phyloP scores from a whole-genome alignment of 371 early-diverging fungal genomes.

The Apophysomyces elegans region DNA sequence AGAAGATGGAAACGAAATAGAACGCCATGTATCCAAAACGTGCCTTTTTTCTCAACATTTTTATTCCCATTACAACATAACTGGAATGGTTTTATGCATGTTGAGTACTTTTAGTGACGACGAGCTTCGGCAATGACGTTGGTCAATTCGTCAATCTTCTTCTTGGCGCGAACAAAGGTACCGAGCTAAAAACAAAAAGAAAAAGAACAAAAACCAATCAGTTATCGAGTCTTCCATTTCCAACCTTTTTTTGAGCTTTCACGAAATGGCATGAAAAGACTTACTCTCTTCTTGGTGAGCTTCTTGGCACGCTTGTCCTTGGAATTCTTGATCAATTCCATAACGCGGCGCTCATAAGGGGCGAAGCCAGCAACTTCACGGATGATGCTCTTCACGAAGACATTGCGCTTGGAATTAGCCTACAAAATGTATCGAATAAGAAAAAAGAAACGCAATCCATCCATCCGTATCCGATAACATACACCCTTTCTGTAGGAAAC shows the following conservation, averaged over 20 bases:
- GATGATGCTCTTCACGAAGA: conserved; percentile 91
- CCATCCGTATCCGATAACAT: conserved; percentile 50
- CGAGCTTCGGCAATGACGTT: conserved; percentile 95
- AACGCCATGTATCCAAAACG: too few relatives aligned
- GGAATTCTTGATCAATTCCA: conserved; percentile 99
- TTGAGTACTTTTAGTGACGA: conserved; percentile 54
- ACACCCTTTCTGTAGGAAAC: conserved; percentile 88
- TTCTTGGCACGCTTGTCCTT: conserved; percentile 99
- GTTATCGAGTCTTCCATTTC: neutral
- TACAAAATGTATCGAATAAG: conserved; percentile 32
- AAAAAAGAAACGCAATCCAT: conserved; percentile 16
- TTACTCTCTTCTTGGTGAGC: conserved; percentile 97
- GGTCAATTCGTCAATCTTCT: conserved; percentile 97
- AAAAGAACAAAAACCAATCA: neutral
- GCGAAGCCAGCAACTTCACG: conserved; percentile 98
- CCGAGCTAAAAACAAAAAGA: conserved; percentile 72
- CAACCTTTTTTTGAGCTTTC: neutral
- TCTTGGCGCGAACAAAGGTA: conserved; percentile 96
- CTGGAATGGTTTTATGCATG: too few relatives aligned
- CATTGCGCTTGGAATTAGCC: conserved; percentile 83
- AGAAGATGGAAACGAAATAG: too few relatives aligned
- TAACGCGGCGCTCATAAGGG: conserved; percentile 98
- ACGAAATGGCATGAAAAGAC: conserved; percentile 15
- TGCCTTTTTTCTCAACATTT: too few relatives aligned
- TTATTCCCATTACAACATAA: too few relatives aligned